Conservation (phyloP, 1,284 basidiomycete genomes). For the Tremellales sp. region DNA sequence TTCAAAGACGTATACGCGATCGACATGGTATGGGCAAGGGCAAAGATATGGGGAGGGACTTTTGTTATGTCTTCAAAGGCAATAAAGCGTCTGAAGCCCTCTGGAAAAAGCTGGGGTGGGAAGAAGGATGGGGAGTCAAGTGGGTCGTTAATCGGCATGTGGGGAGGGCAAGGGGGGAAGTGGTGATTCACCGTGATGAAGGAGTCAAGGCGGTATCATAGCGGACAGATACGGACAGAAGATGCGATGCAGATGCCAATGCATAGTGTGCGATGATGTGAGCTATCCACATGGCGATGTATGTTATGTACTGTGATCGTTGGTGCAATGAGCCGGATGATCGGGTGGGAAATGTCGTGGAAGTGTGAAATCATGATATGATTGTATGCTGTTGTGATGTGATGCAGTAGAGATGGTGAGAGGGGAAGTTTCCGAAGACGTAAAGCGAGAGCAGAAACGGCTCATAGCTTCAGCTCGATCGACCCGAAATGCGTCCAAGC, state of each 20-base stretch:
- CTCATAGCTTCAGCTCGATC: too few relatives aligned
- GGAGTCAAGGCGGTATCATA: background rate
- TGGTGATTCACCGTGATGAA: background rate
- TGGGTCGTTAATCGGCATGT: background rate
- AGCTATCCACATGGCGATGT: background rate
- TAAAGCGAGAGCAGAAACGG: too few relatives aligned
- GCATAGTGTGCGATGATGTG: background rate
- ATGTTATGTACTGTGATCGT: background rate
- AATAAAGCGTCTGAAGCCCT: background rate
- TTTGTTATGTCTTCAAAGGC: background rate
- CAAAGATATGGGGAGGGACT: background rate
- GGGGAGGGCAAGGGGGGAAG: background rate
- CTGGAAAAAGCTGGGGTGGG: background rate
- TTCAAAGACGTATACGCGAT: background rate
- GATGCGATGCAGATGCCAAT: background rate
- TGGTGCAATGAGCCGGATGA: background rate
- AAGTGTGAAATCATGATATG: too few relatives aligned
- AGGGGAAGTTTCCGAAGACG: too few relatives aligned
- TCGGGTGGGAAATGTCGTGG: background rate
- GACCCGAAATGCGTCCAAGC: too few relatives aligned
- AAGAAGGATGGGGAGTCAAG: background rate
- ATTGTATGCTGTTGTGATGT: too few relatives aligned
- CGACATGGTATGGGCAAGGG: background rate
- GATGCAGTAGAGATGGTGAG: background rate
- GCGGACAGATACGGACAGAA: background rate